Base-by-base conservation (phyloP, 2,329 filamentous ascomycete species). In the Colletotrichum kahawae region DNA sequence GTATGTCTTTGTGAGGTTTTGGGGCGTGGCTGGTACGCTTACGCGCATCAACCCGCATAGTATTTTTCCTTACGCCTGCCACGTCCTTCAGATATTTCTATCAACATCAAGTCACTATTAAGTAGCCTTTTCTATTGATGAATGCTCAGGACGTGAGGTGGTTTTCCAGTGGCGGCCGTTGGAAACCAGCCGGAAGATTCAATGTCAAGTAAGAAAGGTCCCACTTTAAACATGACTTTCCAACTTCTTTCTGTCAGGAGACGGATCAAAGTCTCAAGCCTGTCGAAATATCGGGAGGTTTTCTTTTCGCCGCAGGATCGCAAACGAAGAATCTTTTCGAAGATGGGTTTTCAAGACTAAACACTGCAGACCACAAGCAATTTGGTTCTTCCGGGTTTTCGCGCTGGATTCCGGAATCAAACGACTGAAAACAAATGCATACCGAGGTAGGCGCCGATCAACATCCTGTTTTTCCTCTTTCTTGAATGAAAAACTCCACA, bases 361-460 rank as follows among this genome's bases (percentile, higher is more conserved):
- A 4, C 43, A 48, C 2, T 13, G 43, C 43, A 7, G 4, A 51
- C n/a, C 12, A 24, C 6, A 21, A 51, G n/a, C 6, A 10, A 51
- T 21, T 13, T 1, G n/a, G 13, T 13, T 51, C n/a, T 21, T 51
- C 43, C n/a, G n/a, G 43, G n/a, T 13, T 2, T 10, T 3, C 5
- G n/a, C 43, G n/a, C 6, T 51, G 21, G 43, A 21, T 51, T 21
- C 43, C 43, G 10, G 43, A 7, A 51, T 51, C n/a, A 13, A 51
- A n/a, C 43, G 43, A 51, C 3, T 51, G 5, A 4, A 51, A 21
- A 51, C n/a, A 51, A 34, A 21, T 0, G n/a, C 12, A 2, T 21
- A 51, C 43, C 43, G 43, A 51, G 43, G 43, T 51, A 51, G 10
- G 43, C 43, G 43, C 43, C n/a, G 43, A 51, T 51, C n/a, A 51